Conservation (phyloP, 2,329 filamentous ascomycete genomes). For the Alternaria gansuensis region DNA sequence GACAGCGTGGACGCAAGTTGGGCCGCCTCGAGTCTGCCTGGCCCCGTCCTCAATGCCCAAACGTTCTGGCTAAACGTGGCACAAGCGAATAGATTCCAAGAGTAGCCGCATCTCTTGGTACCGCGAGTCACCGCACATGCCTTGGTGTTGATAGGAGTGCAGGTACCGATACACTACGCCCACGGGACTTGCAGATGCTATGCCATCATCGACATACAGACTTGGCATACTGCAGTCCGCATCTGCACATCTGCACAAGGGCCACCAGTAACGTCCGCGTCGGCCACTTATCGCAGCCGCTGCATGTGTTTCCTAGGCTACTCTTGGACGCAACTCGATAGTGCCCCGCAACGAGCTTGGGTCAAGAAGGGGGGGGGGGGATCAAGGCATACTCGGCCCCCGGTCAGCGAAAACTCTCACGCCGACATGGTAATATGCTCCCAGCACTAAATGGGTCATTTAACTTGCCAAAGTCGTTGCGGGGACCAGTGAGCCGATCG, state of each 20-base stretch:
- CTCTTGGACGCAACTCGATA: conserved; percentile 37
- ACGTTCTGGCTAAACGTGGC: conserved; percentile 31
- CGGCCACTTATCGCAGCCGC: conserved; percentile 53
- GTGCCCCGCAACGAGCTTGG: conserved; percentile 44
- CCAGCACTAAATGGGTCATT: conserved; percentile 41
- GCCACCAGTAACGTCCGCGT: conserved; percentile 50
- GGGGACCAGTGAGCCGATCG: conserved; percentile 43
- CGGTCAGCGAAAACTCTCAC: conserved; percentile 32
- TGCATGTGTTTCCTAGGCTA: conserved; percentile 49
- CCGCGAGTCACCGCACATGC: conserved; percentile 38
- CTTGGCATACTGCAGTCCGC: conserved; percentile 46
- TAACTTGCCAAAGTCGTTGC: conserved; percentile 46
- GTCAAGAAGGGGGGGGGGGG: conserved; percentile 16
- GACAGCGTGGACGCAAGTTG: conserved; percentile 37
- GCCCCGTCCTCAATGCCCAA: conserved; percentile 26
- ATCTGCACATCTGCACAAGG: conserved; percentile 47
- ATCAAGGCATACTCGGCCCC: conserved; percentile 34
- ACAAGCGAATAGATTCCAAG: conserved; percentile 36
- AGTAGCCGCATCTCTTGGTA: conserved; percentile 31
- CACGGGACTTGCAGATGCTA: conserved; percentile 31
- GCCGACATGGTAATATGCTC: conserved; percentile 25
- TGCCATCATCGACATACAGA: conserved; percentile 28
- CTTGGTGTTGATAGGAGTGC: conserved; percentile 29
- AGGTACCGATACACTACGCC: conserved; percentile 31
- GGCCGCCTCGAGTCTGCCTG: conserved; percentile 33